Evolutionary conservation across 2,329 filamentous ascomycete genomes (phyloP).

Genomic region (Botrytis sinoallii): DNA sequence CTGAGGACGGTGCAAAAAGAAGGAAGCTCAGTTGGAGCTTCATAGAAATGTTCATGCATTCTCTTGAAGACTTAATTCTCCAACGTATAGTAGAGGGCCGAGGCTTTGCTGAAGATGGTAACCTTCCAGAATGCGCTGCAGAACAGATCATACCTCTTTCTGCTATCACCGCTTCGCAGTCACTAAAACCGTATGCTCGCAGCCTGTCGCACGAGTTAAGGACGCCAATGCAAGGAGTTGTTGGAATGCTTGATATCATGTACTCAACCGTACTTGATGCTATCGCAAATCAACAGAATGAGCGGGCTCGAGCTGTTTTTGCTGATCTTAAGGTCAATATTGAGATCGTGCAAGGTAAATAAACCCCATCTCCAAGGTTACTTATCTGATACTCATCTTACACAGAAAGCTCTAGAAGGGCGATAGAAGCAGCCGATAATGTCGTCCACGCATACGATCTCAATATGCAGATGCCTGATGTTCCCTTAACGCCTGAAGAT

Average conservation of each 20-base stretch:
- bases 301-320: slow-evolving; percentile 53
- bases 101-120: slow-evolving; percentile 42
- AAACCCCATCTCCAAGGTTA: not conserved
- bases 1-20: slow-evolving; percentile 54
- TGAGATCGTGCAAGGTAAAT: slow-evolving; percentile 63
- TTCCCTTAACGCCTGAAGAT: slow-evolving; percentile 41
- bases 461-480: slow-evolving; percentile 71
- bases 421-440: slow-evolving; percentile 72
- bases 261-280: slow-evolving; percentile 68
- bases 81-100: slow-evolving; percentile 54
- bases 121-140: slow-evolving; percentile 28
- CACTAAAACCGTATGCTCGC: slow-evolving; percentile 68
- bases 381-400: slow-evolving; percentile 14
- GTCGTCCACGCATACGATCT: slow-evolving; percentile 73
- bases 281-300: slow-evolving; percentile 51
- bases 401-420: slow-evolving; percentile 65
- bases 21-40: slow-evolving; percentile 61
- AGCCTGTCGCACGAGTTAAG: slow-evolving; percentile 69
- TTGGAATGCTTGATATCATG: slow-evolving; percentile 75
- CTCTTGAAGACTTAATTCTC: slow-evolving; percentile 64
- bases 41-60: slow-evolving; percentile 65
- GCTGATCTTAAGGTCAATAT: slow-evolving; percentile 64
- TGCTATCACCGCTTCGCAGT: slow-evolving; percentile 57
- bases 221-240: slow-evolving; percentile 73
- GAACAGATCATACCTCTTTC: slow-evolving; percentile 52